Conservation (phyloP, 108 stramenopile species). For the Pseudonitzschia multistriata region DNA sequence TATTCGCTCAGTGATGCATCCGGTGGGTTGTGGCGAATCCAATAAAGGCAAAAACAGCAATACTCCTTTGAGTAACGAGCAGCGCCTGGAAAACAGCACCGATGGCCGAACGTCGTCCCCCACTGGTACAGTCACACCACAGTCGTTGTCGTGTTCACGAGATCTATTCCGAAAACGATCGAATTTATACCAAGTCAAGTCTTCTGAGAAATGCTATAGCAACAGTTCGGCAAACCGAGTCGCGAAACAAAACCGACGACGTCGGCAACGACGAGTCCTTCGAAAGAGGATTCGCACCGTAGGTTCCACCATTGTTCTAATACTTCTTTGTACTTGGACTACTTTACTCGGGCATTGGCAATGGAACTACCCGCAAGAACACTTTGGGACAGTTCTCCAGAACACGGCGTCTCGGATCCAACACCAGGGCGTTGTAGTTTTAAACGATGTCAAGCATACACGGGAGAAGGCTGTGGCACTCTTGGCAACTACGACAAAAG, state of each 20-base stretch:
- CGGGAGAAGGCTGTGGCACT: not conserved
- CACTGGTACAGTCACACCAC: not conserved
- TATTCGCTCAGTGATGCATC: not conserved
- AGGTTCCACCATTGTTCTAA: too few relatives aligned
- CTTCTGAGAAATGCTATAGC: too few relatives aligned
- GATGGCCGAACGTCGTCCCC: not conserved
- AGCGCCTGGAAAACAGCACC: not conserved
- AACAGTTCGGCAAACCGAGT: too few relatives aligned
- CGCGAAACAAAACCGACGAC: conserved; percentile 24
- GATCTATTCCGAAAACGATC: conserved; percentile 8
- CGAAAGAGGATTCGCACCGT: too few relatives aligned
- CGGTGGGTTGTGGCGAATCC: not conserved
- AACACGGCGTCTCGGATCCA: not conserved
- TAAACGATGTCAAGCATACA: not conserved
- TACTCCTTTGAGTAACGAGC: not conserved
- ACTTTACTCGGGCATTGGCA: conserved; percentile 15
- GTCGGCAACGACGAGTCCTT: too few relatives aligned
- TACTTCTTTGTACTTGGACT: conserved; percentile 2
- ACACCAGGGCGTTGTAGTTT: not conserved
- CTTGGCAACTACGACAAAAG: not conserved
- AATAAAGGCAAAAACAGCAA: too few relatives aligned
- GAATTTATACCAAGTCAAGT: conserved; percentile 1
- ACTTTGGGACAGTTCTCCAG: not conserved
- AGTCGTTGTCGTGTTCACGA: not conserved
- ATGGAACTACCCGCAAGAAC: conserved; percentile 15